A percentile compares a stretch with the other conserved stretches of the same genome.
These are phyloP conservation scores for Nakazawaea pomicola DNA, from an alignment of 805 yeast species.

Conservation along the genomic window DNA sequence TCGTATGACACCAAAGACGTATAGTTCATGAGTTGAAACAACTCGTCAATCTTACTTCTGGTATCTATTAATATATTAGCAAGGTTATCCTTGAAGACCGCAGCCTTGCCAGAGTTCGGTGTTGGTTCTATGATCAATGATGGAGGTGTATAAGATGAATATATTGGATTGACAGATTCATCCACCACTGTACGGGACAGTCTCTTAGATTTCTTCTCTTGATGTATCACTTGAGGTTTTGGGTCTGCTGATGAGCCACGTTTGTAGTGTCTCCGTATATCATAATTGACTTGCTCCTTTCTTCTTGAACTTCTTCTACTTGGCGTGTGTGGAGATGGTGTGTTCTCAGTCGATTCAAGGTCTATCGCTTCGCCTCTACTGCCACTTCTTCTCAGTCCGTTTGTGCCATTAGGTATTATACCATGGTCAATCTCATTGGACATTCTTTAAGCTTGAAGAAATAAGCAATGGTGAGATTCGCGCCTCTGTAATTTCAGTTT, in stretches of 20 bases:
- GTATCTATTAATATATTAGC: constrained; percentile 41
- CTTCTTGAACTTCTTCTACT: constrained; percentile 6
- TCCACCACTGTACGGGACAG: background rate
- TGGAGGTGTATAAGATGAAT: constrained; percentile 1
- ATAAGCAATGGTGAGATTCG: background rate
- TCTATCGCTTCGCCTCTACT: background rate
- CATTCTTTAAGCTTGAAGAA: background rate
- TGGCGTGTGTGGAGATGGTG: constrained; percentile 1
- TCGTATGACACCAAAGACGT: constrained; percentile 60
- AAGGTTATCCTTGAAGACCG: constrained; percentile 26
- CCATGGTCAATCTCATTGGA: background rate
- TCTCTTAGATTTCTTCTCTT: too few species aligned
- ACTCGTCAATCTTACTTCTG: constrained; percentile 49
- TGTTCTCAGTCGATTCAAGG: background rate
- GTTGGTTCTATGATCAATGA: background rate
- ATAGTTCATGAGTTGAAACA: constrained; percentile 58
- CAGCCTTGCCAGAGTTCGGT: background rate
- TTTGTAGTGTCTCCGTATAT: constrained; percentile 3
- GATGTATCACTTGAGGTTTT: background rate
- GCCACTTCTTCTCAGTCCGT: background rate
- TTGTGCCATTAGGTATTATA: constrained; percentile 1
- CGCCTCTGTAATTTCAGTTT: too few species aligned
- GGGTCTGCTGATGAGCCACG: background rate
- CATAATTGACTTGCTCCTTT: constrained; percentile 7
- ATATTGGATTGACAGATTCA: constrained; percentile 1